Conservation (phyloP, 768 basidiomycete genomes). For the Serendipita indica region DNA sequence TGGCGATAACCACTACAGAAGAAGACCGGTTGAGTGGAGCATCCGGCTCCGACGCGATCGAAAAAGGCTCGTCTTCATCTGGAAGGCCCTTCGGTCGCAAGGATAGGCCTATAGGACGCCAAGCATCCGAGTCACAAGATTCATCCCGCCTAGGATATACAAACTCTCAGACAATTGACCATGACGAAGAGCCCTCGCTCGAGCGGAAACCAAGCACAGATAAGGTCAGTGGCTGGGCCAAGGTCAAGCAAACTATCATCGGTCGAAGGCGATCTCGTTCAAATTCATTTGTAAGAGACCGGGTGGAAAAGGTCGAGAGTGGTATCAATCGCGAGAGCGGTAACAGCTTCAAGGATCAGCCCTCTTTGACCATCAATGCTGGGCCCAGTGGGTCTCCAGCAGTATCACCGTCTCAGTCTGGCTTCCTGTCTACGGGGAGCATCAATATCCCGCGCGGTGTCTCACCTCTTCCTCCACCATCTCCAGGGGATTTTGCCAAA, state of each 20-base stretch:
- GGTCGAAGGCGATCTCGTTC: slow-evolving; percentile 44
- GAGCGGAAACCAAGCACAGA: background rate
- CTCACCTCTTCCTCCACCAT: slow-evolving; percentile 67
- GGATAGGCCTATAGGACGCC: background rate
- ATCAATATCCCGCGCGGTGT: slow-evolving; percentile 30
- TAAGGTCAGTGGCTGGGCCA: slow-evolving; percentile 45
- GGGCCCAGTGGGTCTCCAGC: slow-evolving; percentile 5
- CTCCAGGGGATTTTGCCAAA: slow-evolving; percentile 52
- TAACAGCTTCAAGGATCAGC: slow-evolving; percentile 48
- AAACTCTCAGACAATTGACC: background rate
- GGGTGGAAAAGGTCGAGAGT: slow-evolving; percentile 36
- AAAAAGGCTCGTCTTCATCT: background rate
- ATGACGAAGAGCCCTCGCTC: background rate
- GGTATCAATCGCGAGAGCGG: slow-evolving; percentile 57
- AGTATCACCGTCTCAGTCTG: background rate
- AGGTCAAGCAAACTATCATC: slow-evolving; percentile 49
- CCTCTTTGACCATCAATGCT: slow-evolving; percentile 22
- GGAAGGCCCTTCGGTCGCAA: background rate
- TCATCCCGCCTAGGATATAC: background rate
- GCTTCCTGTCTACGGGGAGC: slow-evolving; percentile 24
- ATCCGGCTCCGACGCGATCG: background rate
- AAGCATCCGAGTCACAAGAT: background rate
- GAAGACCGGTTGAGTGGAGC: background rate
- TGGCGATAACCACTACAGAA: background rate
- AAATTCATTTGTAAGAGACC: slow-evolving; percentile 14